These are phyloP conservation scores for Phytophthora europaea DNA, from an alignment of 352 stramenopile species.

Conservation along the genomic window DNA sequence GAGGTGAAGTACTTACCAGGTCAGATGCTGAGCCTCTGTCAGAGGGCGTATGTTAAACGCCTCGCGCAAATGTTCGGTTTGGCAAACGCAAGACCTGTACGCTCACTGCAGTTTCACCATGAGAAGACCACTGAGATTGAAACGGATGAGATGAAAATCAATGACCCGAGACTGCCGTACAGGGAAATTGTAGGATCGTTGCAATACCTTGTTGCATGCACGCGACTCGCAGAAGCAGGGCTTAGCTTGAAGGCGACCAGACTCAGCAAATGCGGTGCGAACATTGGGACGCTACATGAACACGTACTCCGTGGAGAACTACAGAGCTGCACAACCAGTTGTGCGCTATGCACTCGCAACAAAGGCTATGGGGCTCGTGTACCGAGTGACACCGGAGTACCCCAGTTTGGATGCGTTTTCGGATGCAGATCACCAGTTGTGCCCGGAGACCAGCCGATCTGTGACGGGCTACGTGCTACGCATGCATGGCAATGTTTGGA, in stretches of 20 bases:
- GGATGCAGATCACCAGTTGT: slow-evolving; percentile 10
- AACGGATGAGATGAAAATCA: not conserved
- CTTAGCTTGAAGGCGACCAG: no score
- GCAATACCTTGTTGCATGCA: slow-evolving; percentile 7
- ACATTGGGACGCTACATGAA: not conserved
- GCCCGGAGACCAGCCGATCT: not conserved
- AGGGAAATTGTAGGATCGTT: slow-evolving; percentile 5
- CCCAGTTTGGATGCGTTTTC: not conserved
- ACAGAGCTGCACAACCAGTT: not conserved
- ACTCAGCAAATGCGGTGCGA: slow-evolving; percentile 4
- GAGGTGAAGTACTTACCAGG: slow-evolving; percentile 5
- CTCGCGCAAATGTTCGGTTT: not conserved
- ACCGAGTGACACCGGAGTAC: not conserved
- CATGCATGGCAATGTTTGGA: slow-evolving; percentile 10
- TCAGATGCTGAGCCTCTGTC: not conserved
- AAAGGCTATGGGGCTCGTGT: not conserved
- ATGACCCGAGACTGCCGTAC: slow-evolving; percentile 4
- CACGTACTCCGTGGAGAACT: slow-evolving; percentile 10
- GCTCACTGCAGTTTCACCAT: not conserved
- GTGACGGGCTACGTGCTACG: slow-evolving; percentile 6
- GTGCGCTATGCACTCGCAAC: slow-evolving; percentile 5
- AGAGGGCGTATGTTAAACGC: slow-evolving; percentile 5
- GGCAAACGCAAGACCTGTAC: not conserved
- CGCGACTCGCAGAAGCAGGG: no score
- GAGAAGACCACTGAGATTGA: slow-evolving; percentile 5